These are phyloP conservation scores for Spongispora temasekensis DNA, from an alignment of 1,284 basidiomycete species.

Conservation along the genomic window DNA sequence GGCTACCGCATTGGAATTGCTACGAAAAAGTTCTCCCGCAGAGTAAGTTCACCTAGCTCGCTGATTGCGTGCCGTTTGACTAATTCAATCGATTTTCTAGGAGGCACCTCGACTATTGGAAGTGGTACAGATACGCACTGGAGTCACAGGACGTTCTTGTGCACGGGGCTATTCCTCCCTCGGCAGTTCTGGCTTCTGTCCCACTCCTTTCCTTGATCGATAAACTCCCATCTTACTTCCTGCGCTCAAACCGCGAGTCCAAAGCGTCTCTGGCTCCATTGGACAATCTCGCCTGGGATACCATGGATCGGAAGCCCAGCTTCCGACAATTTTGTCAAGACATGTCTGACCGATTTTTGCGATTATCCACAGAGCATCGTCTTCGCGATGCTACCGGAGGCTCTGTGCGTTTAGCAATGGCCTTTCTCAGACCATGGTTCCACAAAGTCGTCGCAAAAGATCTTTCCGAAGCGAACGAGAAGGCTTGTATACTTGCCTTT, in stretches of 20 bases:
- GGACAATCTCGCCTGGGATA: constrained; percentile 59
- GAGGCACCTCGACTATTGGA: constrained; percentile 64
- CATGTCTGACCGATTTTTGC: constrained; percentile 62
- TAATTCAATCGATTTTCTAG: constrained; percentile 38
- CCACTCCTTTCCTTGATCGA: constrained; percentile 63
- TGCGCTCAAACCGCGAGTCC: constrained; percentile 41
- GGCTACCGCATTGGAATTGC: constrained; percentile 62
- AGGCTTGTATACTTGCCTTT: constrained; percentile 54
- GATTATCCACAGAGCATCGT: constrained; percentile 51
- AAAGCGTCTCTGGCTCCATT: constrained; percentile 43
- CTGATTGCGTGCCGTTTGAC: constrained; percentile 1
- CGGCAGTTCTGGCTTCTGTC: constrained; percentile 66
- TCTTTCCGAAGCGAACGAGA: constrained; percentile 48
- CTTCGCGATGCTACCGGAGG: constrained; percentile 65
- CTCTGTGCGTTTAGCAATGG: constrained; percentile 63
- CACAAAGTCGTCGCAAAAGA: constrained; percentile 51
- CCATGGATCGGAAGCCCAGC: constrained; percentile 54
- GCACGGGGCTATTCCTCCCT: constrained; percentile 62
- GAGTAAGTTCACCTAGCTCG: constrained; percentile 47
- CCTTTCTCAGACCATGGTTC: constrained; percentile 70
- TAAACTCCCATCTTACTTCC: constrained; percentile 70
- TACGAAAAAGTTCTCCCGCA: constrained; percentile 49
- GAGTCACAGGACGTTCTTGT: constrained; percentile 76
- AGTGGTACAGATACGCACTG: constrained; percentile 70
- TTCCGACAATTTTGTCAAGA: constrained; percentile 71